phyloP scores from a whole-genome alignment of 352 stramenopile species.

The Phytophthora macrochlamydospora region DNA sequence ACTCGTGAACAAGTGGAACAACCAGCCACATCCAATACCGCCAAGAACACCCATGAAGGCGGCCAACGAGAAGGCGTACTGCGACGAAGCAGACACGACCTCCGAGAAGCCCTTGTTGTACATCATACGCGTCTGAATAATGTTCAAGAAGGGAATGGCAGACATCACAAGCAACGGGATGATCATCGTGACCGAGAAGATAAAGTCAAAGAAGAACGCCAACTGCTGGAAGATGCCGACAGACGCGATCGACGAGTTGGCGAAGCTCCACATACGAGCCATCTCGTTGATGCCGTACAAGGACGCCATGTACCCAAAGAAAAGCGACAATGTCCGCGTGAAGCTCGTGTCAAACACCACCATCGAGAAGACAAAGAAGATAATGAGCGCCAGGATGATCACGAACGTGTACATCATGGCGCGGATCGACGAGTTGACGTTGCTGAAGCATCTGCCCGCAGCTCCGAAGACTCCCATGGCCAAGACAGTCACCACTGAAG shows the following conservation, averaged over 20 bases:
- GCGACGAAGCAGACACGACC: slow-evolving; percentile 83
- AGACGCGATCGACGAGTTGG: slow-evolving; percentile 62
- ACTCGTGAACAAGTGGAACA: slow-evolving; percentile 81
- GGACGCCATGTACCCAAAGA: slow-evolving; percentile 80
- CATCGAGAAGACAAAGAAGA: slow-evolving; percentile 57
- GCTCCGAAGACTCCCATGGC: slow-evolving; percentile 57
- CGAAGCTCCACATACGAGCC: slow-evolving; percentile 85
- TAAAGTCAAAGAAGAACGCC: slow-evolving; percentile 88
- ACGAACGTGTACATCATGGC: slow-evolving; percentile 57
- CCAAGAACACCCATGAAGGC: slow-evolving; percentile 79
- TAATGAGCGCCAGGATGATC: slow-evolving; percentile 40
- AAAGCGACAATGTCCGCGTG: slow-evolving; percentile 57
- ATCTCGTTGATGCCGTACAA: slow-evolving; percentile 88
- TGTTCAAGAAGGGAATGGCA: slow-evolving; percentile 85
- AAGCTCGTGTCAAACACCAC: slow-evolving; percentile 44
- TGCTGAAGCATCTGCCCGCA: slow-evolving; percentile 35
- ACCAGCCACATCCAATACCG: slow-evolving; percentile 72
- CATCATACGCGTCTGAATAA: slow-evolving; percentile 91
- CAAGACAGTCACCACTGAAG: slow-evolving; percentile 58
- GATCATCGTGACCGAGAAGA: slow-evolving; percentile 79
- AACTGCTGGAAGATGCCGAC: slow-evolving; percentile 79
- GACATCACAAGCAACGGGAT: slow-evolving; percentile 81
- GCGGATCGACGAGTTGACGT: slow-evolving; percentile 43
- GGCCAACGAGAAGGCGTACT: slow-evolving; percentile 86
- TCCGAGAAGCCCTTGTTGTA: slow-evolving; percentile 91